phyloP scores from a whole-genome alignment of 306 rosid species.

The Senna tora region DNA sequence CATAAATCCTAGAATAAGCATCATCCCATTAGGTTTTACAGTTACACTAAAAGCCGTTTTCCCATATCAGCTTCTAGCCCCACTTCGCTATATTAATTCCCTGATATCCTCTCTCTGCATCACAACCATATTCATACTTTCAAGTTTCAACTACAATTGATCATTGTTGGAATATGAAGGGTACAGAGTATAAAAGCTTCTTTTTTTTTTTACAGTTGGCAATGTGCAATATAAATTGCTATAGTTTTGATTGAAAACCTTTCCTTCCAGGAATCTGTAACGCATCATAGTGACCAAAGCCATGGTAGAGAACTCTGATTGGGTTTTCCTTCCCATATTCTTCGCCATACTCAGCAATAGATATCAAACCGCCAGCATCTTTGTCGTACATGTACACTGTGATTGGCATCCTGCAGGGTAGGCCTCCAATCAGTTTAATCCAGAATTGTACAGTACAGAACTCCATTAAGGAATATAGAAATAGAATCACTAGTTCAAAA shows the following conservation, averaged over 20 bases:
- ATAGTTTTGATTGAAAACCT: constrained; percentile 56
- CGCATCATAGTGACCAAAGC: constrained; percentile 94
- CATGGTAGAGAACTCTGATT: constrained; percentile 81
- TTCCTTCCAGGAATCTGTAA: constrained; percentile 61
- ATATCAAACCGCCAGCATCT: constrained; percentile 83
- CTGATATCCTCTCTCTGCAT: background rate
- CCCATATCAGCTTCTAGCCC: background rate
- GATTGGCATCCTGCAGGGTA: constrained; percentile 86
- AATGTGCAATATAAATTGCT: constrained; percentile 35
- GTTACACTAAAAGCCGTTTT: background rate
- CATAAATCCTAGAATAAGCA: background rate
- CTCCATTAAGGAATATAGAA: constrained; percentile 13
- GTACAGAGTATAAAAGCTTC: constrained; percentile 18
- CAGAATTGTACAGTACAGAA: constrained; percentile 9
- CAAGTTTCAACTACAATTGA: constrained; percentile 1
- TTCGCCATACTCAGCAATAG: constrained; percentile 93
- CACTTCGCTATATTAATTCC: background rate
- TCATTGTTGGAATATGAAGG: background rate
- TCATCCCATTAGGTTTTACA: background rate
- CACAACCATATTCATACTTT: background rate
- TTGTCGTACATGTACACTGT: constrained; percentile 84
- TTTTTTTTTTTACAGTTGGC: constrained; percentile 22
- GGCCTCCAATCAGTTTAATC: constrained; percentile 29
- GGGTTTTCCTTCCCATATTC: constrained; percentile 85
- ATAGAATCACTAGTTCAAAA: constrained; percentile 20